Evolutionary conservation across 805 yeast genomes (phyloP).

Genomic region (Saturnispora sanitii): DNA sequence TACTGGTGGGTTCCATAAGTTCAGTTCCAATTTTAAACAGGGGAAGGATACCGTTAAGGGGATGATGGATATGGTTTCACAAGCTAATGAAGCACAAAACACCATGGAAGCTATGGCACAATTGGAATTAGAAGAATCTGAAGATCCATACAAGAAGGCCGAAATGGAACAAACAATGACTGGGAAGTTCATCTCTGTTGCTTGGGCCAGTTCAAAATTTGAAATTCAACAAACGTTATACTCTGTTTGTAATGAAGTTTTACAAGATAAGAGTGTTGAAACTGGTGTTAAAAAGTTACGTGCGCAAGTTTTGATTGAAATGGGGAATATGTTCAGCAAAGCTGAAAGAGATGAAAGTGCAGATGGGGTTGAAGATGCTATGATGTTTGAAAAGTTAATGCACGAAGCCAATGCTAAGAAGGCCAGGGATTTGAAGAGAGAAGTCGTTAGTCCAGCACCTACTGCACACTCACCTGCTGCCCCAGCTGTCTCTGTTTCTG

Average conservation of each 20-base stretch:
- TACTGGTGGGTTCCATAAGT: constrained; percentile 46
- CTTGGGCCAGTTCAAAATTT: constrained; percentile 75
- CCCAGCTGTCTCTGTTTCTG: not conserved
- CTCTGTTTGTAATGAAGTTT: constrained; percentile 56
- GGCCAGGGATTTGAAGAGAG: constrained; percentile 23
- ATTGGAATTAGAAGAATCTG: constrained; percentile 39
- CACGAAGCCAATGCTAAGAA: constrained; percentile 25
- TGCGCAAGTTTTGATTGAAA: constrained; percentile 50
- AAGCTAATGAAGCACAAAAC: constrained; percentile 70
- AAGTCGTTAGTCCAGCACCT: constrained; percentile 9
- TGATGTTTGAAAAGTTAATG: constrained; percentile 52
- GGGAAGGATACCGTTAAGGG: constrained; percentile 67
- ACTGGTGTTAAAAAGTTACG: constrained; percentile 41
- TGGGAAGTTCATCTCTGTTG: constrained; percentile 75
- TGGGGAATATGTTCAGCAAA: constrained; percentile 54
- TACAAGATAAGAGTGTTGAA: constrained; percentile 47
- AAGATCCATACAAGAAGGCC: constrained; percentile 35
- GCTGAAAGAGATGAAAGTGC: constrained; percentile 54
- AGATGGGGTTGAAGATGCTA: constrained; percentile 66
- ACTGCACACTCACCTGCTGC: not conserved
- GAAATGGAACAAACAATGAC: constrained; percentile 64
- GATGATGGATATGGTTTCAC: constrained; percentile 57
- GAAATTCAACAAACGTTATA: constrained; percentile 68
- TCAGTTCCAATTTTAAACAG: constrained; percentile 61
- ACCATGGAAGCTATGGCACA: constrained; percentile 66